Evolutionary conservation across 371 early-diverging fungal genomes (phyloP).

Genomic region (Mucor circinelloides): DNA sequence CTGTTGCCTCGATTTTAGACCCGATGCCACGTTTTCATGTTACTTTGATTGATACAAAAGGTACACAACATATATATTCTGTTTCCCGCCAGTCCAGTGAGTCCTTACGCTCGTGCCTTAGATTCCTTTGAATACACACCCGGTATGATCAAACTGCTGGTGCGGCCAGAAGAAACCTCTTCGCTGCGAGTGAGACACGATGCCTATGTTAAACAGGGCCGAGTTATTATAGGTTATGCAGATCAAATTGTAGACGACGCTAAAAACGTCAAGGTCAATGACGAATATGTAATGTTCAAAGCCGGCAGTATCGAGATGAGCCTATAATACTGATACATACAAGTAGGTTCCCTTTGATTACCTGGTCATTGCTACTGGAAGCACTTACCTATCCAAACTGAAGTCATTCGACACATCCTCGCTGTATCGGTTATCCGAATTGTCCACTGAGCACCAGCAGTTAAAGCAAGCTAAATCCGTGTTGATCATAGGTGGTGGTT

Average conservation of each 20-base stretch:
- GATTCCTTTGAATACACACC: constrained; percentile 48
- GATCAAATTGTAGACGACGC: constrained; percentile 28
- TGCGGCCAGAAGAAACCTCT: constrained; percentile 35
- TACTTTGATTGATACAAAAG: constrained; percentile 45
- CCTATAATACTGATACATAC: neutral
- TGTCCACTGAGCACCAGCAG: constrained; percentile 45
- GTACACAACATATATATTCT: constrained; percentile 11
- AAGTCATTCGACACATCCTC: constrained; percentile 43
- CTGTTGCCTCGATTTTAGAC: constrained; percentile 43
- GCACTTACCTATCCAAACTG: constrained; percentile 53
- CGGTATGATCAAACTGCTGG: constrained; percentile 36
- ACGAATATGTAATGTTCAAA: constrained; percentile 24
- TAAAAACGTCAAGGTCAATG: constrained; percentile 28
- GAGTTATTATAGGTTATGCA: constrained; percentile 42
- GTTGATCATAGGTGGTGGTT: constrained; percentile 66
- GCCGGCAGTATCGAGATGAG: neutral
- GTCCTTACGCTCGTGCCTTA: neutral
- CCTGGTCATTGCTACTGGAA: constrained; percentile 70
- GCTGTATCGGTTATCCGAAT: constrained; percentile 32
- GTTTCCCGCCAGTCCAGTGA: neutral
- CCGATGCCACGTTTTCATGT: constrained; percentile 46
- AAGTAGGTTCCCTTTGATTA: constrained; percentile 57
- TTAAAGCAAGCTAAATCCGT: constrained; percentile 57
- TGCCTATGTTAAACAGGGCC: constrained; percentile 38
- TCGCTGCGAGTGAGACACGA: constrained; percentile 43